These are phyloP conservation scores for Microbotryum saponariae DNA, from an alignment of 1,284 basidiomycete species.

Conservation along the genomic window DNA sequence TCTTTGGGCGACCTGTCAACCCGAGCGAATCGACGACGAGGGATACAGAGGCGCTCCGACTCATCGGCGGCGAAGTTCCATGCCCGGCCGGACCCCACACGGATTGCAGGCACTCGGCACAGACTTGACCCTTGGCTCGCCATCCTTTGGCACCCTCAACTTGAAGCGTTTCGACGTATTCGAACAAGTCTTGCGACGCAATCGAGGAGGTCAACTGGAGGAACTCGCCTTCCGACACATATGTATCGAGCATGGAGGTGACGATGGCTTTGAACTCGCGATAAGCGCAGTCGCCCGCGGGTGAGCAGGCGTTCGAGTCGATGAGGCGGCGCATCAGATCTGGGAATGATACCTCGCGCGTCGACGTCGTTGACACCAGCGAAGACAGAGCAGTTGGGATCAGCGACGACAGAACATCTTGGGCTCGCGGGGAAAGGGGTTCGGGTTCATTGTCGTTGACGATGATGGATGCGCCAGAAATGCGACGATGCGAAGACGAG, in stretches of 20 bases:
- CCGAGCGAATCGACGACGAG: constrained; percentile 29
- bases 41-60: constrained; percentile 22
- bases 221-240: constrained; percentile 83
- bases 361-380: constrained; percentile 73
- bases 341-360: constrained; percentile 80
- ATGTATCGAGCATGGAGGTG: constrained; percentile 88
- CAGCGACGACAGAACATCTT: constrained; percentile 58
- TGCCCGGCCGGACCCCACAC: constrained; percentile 24
- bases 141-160: constrained; percentile 23
- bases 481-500: constrained; percentile 17
- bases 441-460: constrained; percentile 30
- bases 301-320: constrained; percentile 43
- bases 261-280: constrained; percentile 85
- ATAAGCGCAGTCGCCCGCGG: constrained; percentile 50
- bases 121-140: constrained; percentile 20
- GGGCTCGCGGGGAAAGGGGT: constrained; percentile 38
- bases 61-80: constrained; percentile 24
- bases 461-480: constrained; percentile 23
- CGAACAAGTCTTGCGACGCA: constrained; percentile 72
- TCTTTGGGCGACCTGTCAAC: constrained; percentile 24
- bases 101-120: constrained; percentile 23
- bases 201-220: constrained; percentile 79
- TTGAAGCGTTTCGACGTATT: constrained; percentile 52
- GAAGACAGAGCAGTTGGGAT: constrained; percentile 79
- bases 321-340: constrained; percentile 83